Conservation (phyloP, 257 asterid genomes). For the Jasminum sambac region DNA sequence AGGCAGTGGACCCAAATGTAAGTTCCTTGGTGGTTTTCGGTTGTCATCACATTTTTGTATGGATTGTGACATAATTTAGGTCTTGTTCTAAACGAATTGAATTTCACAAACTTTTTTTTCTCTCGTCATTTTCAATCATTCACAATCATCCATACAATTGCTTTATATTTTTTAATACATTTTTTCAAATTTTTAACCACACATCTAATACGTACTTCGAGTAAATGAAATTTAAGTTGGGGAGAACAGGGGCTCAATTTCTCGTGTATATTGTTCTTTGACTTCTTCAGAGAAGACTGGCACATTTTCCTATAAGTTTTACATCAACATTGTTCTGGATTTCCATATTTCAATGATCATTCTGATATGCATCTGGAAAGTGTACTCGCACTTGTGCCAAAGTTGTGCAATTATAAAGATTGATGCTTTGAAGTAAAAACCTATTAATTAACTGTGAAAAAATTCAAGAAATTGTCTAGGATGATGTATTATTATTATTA, state of each 20-base stretch:
- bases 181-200: too few relatives aligned
- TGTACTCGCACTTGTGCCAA: background rate
- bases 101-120: too few relatives aligned
- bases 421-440: background rate
- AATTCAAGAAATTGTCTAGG: background rate
- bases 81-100: too few relatives aligned
- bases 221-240: too few relatives aligned
- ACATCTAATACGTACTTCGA: too few relatives aligned
- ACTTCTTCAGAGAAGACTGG: background rate
- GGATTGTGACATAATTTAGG: conserved; percentile 11
- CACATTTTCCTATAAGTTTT: background rate
- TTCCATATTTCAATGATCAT: background rate
- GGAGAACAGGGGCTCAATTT: too few relatives aligned
- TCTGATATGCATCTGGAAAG: background rate
- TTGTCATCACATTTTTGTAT: conserved; percentile 19
- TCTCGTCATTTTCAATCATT: too few relatives aligned
- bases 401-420: background rate
- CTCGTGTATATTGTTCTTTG: background rate
- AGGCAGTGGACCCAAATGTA: conserved; percentile 88
- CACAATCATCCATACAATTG: too few relatives aligned
- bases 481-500: too few relatives aligned
- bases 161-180: too few relatives aligned
- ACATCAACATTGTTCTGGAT: background rate
- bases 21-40: conserved; percentile 20
- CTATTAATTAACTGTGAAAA: background rate